Evolutionary conservation across 495 filamentous ascomycete species (phyloP), one percentile per base, ranked within the genome.

Genomic region (Podospora pseudopauciseta): DNA sequence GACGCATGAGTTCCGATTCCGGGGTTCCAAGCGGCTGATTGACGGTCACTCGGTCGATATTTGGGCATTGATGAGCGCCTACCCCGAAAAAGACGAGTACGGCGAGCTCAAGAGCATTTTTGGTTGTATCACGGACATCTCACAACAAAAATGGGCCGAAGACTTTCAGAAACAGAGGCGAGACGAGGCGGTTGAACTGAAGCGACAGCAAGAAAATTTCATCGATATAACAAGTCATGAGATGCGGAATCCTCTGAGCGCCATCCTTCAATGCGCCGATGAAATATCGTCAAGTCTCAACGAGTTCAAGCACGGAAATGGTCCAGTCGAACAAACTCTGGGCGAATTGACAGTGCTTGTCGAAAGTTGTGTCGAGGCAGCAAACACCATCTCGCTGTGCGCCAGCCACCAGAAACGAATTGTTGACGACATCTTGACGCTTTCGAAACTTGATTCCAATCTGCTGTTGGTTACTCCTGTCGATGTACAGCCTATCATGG

Each of bases 211-310:
- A 69, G 89, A 94, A 73, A 93, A 92, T 68, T 96, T 94, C 76
- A 94, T 95, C 72, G 92, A 94, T 75, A 94, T 93, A 69, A 93
- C 90, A 6, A 92, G 89, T 69, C 92, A 96, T 72, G 92, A 96
- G 73, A 92, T 95, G 82, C 86, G 92, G 9, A 96, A 95, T 69
- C 92, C 92, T 1, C 81, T 95, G 9, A 90, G 87, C 58, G 92
- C 92, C 7, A 92, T 94, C 59, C 77, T 94, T 44, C 91, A 94
- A 76, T 93, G 90, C 73, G 88, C 89, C 4, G 92, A 95, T 71
- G 90, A 93, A 75, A 93, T 94, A 32, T 73, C 84, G 6, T 84
- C 80, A 0, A 80, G 83, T 15, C 71, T 92, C 19, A 76, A 74
- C 57, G 80, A 80, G 13, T 83, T 82, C 69, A 77, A 73, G 66